Evolutionary conservation across 2,329 filamentous ascomycete genomes (phyloP), one percentile per base, ranked within the genome.

Genomic region (Fusarium illudens): DNA sequence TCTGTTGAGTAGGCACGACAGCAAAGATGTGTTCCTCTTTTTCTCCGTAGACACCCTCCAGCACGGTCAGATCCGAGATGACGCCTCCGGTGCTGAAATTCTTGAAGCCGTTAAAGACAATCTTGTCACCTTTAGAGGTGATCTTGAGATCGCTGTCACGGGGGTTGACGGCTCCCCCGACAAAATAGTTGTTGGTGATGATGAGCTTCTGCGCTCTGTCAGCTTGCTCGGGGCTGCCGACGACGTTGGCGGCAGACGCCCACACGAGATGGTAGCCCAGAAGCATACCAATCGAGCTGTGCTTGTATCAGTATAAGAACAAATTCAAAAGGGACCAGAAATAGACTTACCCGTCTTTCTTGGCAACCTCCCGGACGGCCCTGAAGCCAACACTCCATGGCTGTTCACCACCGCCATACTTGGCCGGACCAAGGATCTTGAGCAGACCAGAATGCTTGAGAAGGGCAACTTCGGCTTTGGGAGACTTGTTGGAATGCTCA

Each of bases 81-180:
- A 90, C 88, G 25, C 88, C 89, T 0, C 89, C 89, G 0, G 89
- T 91, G 72, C 89, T 91, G 80, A 91, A 91, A 76, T 86, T 82
- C 75, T 91, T 91, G 76, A 82, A 83, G 1, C 89, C 88, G 60
- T 86, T 85, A 75, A 89, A 90, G 3, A 88, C 74, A 13, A 90
- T 75, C 3, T 83, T 77, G 4, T 87, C 84, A 1, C 84, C 86
- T 1, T 87, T 81, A 2, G 80, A 75, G 0, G 80, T 86, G 63
- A 89, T 87, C 29, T 81, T 84, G 9, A 90, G 76, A 68, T 90
- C 88, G 36, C 79, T 86, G 72, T 91, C 88, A 4, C 89, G 84
- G 0, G 88, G 88, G 66, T 91, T 91, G 19, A 91, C 89, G 0
- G 89, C 86, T 22, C 86, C 89, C 8, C 89, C 88, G 13, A 91